Evolutionary conservation across 208 protist genomes (phyloP), one percentile per base, ranked within the genome.

Genomic region (Trypanosoma lewisi): DNA sequence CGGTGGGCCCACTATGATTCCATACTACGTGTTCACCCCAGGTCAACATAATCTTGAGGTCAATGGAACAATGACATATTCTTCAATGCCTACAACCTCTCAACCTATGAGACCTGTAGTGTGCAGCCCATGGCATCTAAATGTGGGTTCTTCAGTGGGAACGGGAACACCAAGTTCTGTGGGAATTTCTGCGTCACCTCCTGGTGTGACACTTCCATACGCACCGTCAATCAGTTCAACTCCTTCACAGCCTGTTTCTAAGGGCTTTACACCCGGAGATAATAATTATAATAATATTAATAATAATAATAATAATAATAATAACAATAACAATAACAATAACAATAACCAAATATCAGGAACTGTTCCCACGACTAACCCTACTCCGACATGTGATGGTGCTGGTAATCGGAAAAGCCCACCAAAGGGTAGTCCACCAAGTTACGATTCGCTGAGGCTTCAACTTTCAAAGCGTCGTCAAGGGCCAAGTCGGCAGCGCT

Each of bases 391-490:
- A 7, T 49, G 41, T 36, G 56, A 62, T 39, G 42, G n/a, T 21
- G 2, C 25, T 27, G 28, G 19, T 37, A 37, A 12, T 14, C 42
- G 36, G 19, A 55, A 55, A 14, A 4, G 23, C 21, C 34, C n/a
- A 57, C 44, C 36, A 3, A 51, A 42, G 25, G 48, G 54, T 14
- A 70, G 55, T 39, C 57, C 66, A 21, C 57, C 66, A 33, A 64
- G 66, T 33, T 71, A 71, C 39, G 57, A 71, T 14, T 71, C 66
- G 7, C 3, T 58, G 23, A 45, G 57, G 12, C 17, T 53, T 11
- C 55, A 63, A 21, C 33, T 63, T 16, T 45, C 37, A 16, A 57
- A 59, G 28, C 44, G 57, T 27, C 55, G 56, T 8, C 49, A 42
- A 21, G 34, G 47, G 33, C 36, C 57, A 30, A 50, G 49, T 12